A percentile compares a stretch with the other conserved stretches of the same genome.
These are phyloP conservation scores for Seminavis robusta DNA, from an alignment of 108 stramenopile species.

Conservation along the genomic window DNA sequence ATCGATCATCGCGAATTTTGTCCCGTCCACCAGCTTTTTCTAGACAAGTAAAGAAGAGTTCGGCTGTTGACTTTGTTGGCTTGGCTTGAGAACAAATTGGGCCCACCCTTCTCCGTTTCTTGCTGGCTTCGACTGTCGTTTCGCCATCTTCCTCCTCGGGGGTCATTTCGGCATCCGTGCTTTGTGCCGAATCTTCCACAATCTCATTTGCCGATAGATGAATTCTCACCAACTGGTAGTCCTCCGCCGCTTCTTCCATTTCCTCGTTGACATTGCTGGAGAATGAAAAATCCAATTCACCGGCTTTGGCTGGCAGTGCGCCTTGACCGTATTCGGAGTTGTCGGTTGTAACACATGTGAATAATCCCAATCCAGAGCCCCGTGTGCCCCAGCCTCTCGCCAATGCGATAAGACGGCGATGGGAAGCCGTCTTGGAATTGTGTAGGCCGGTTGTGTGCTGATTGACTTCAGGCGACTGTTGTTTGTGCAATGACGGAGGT, in stretches of 20 bases:
- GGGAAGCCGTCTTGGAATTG: slow-evolving; percentile 22
- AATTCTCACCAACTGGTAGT: slow-evolving; percentile 13
- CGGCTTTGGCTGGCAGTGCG: slow-evolving; percentile 28
- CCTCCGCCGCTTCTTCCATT: slow-evolving; percentile 7
- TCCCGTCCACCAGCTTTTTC: slow-evolving; percentile 30
- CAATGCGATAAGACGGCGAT: slow-evolving; percentile 63
- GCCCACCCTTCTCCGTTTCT: not conserved
- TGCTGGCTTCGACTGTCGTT: not conserved
- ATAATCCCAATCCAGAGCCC: slow-evolving; percentile 74
- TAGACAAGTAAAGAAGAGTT: slow-evolving; percentile 50
- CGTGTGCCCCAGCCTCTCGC: slow-evolving; percentile 86
- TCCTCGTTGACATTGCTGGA: slow-evolving; percentile 4
- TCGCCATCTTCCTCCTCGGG: not conserved
- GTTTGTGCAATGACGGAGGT: slow-evolving; percentile 81
- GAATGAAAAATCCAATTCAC: slow-evolving; percentile 54
- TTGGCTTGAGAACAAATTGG: not conserved
- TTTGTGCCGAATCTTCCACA: slow-evolving; percentile 19
- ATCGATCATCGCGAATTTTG: slow-evolving; percentile 56
- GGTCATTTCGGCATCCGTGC: slow-evolving; percentile 2
- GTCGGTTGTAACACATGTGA: slow-evolving; percentile 61
- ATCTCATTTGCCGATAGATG: slow-evolving; percentile 16
- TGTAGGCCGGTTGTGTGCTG: slow-evolving; percentile 69
- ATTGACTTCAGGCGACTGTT: slow-evolving; percentile 78
- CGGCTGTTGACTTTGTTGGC: slow-evolving; percentile 37
- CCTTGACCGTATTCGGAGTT: slow-evolving; percentile 49